Base-by-base conservation (phyloP, 257 asterid genomes). In the Przewalskia tangutica region DNA sequence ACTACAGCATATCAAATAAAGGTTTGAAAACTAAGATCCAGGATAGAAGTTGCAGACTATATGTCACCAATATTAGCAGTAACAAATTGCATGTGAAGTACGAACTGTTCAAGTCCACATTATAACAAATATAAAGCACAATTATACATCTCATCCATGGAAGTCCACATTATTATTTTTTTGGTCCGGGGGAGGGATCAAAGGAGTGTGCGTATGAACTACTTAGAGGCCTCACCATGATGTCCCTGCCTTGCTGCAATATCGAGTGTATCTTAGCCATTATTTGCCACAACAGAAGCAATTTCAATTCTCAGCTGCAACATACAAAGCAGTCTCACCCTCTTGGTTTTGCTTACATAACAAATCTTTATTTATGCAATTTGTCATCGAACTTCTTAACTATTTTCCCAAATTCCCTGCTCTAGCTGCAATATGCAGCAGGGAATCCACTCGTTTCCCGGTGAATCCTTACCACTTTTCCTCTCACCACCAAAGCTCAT, bases 201-300 rank as follows among this genome's bases (percentile, higher is more conserved):
- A 3, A 10, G 13, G 1, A 13, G 16, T 5, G 10, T 17, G 5
- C 16, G 5, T 16, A 38, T 38, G 42, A 38, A 38, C 42, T 55
- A 8, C 6, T 55, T 36, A 23, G 65, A 58, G 58, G 5, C 63
- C 84, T 86, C 68, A 95, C 99, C 99, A 18, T 88, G 85, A 87
- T 93, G 97, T 4, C 99, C 99, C 81, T 93, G 97, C 89, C 88
- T 93, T 40, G 95, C 98, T 68, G 99, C 97, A 56, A 95, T 89
- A 85, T 95, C 98, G 82, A 91, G 91, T 6, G 99, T 91, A 86
- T 95, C 98, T 56, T 80, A 92, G 59, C 98, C 97, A 82, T 91
- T 95, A 79, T 92, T 92, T 27, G 99, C 98, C 2, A 81, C 87
- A 82, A 93, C 83, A 0, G 98, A 88, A 13, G 92, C 97, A 70